Evolutionary conservation across 345 rosid species (phyloP).

Genomic region (Bruguiera sexangula): DNA sequence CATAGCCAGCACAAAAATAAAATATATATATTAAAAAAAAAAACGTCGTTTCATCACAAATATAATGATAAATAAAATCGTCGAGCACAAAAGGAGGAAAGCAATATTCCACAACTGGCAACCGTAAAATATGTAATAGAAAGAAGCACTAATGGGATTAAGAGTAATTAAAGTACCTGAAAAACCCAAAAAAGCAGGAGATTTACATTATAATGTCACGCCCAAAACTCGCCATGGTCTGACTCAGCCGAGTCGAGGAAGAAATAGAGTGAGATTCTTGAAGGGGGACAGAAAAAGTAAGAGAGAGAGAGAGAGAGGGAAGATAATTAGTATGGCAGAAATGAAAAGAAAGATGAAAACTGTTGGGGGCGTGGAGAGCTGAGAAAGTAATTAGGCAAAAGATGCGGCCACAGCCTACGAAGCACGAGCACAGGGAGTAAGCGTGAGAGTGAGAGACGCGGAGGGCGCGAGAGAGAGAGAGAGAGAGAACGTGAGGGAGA

Average conservation of each 20-base stretch:
- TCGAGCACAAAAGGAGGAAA: not conserved
- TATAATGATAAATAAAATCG: not conserved
- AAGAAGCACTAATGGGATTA: not conserved
- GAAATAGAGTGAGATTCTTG: not conserved
- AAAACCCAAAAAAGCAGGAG: not conserved
- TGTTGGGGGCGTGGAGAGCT: no score
- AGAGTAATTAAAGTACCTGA: not conserved
- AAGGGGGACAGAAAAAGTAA: no score
- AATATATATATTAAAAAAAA: not conserved
- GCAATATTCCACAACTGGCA: not conserved
- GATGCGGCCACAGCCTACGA: not conserved
- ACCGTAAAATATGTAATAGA: not conserved
- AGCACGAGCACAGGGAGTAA: no score
- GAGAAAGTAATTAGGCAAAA: not conserved
- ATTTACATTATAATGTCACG: not conserved
- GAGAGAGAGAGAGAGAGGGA: not conserved
- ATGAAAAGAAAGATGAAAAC: not conserved
- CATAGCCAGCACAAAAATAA: not conserved
- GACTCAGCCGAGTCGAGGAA: slow-evolving; percentile 6
- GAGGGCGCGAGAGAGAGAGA: no score
- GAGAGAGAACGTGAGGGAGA: no score
- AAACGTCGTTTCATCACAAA: not conserved
- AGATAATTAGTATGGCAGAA: not conserved
- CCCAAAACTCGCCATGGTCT: not conserved
- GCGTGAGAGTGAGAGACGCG: no score